Evolutionary conservation across 1,139 yeast species (phyloP), one percentile per base, ranked within the genome.

Genomic region (Saccharomyces hybrid): DNA sequence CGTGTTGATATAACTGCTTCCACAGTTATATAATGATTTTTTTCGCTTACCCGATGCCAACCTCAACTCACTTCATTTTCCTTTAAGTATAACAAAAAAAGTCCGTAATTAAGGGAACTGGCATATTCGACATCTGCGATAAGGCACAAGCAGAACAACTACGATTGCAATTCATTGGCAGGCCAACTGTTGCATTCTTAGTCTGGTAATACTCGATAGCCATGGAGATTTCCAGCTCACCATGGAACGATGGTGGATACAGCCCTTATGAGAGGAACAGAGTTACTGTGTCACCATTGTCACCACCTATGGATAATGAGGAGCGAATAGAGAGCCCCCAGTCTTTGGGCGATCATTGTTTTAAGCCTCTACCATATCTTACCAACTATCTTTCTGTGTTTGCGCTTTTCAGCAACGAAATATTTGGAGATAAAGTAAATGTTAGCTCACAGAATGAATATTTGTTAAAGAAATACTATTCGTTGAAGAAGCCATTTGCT

Each of bases 381-480:
- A 38, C 44, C 5, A 38, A 38, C 25, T 38, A 38, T 5, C 13
- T 16, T 20, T 38, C 44, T 38, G 8, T 38, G 5, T 38, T 38
- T 16, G 44, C 23, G 44, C 44, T 38, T 9, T 38, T 16, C 11
- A 13, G 44, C 11, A 38, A 38, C 4, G 44, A 38, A 7, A 20
- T 38, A 8, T 38, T 38, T 16, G 26, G 44, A 2, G 44, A 38
- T 6, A 38, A 51, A 13, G 28, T 11, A 4, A 28, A 47, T 16
- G 16, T 51, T 8, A 48, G 28, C 14, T 5, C 16, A 4, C 42
- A 49, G 44, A 54, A 54, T 34, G 57, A 52, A 34, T 16, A 23
- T 5, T 20, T 52, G 11, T 11, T 54, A 11, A 52, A 48, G 20
- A 50, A 25, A 34, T 54, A 49, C 28, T 54, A 47, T n/a, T 32